Evolutionary conservation across 2,329 filamentous ascomycete species (phyloP), one percentile per base, ranked within the genome.

Genomic region (Penicillium sp.): DNA sequence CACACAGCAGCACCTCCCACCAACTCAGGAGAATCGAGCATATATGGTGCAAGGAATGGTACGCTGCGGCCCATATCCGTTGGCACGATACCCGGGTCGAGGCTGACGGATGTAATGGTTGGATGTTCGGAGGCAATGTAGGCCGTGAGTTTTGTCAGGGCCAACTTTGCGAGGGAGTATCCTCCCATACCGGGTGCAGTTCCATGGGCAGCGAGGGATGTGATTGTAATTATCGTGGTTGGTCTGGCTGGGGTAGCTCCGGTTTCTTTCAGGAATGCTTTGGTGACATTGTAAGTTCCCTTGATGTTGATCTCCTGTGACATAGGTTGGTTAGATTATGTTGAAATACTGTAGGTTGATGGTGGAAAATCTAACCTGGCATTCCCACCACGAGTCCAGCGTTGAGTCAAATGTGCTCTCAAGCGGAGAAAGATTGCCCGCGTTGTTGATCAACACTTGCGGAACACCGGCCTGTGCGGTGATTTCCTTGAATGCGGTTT

Each of bases 41-140:
- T 39, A 19, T 53, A 56, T 1, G 42, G 35, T 19, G 52, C 56
- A 13, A 60, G 54, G 14, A 54, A 62, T 4, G 60, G 55, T 14
- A 62, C 57, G 19, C 54, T 50, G 22, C 29, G 14, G 10, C 16
- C 57, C 58, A 75, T 73, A 16, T 72, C 67, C 5, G 75, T 76
- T 8, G 68, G 62, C 1, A 74, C 62, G 3, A 76, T 61, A 7
- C 74, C 74, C 1, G 74, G 76, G 42, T 76, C 68, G 1, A 77
- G 51, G 6, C 62, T 60, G 1, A 71, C 53, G 6, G 70, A 63
- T 10, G 68, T 72, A n/a, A 77, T 62, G 14, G 70, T 61, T 1
- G 73, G 70, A 54, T 76, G 68, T 43, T 73, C 71, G 3, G 61
- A 62, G 0, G 70, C 70, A 3, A 76, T 49, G 33, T 64, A 69